A percentile compares a stretch with the other conserved stretches of the same genome.
These are phyloP conservation scores for Entophlyctis helioformis DNA, from an alignment of 192 early-diverging fungal species.

Conservation along the genomic window DNA sequence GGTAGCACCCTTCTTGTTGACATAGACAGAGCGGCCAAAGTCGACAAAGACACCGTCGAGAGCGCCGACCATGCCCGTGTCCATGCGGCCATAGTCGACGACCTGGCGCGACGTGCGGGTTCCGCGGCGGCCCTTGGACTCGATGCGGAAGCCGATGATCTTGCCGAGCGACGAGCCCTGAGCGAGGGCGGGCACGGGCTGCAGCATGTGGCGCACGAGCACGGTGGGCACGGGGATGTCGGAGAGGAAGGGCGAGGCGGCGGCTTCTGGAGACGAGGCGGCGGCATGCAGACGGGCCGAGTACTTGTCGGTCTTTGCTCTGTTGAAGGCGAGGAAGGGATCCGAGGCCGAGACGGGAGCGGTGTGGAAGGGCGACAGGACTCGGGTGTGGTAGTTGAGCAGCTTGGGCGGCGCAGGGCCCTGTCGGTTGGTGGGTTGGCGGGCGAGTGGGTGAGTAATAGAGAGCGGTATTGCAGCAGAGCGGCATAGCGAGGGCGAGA, in stretches of 20 bases:
- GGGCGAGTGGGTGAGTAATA: too few species aligned
- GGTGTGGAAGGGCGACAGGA: too few species aligned
- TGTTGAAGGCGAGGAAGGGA: too few species aligned
- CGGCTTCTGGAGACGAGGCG: too few species aligned
- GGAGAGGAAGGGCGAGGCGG: slow-evolving; percentile 1
- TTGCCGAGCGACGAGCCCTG: slow-evolving; percentile 11
- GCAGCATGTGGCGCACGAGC: slow-evolving; percentile 15
- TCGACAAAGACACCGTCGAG: slow-evolving; percentile 15
- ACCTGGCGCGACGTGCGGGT: slow-evolving; percentile 16
- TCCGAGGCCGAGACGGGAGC: too few species aligned
- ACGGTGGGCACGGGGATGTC: slow-evolving; percentile 27
- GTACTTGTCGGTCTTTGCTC: too few species aligned
- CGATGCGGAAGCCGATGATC: slow-evolving; percentile 28
- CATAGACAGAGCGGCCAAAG: slow-evolving; percentile 24
- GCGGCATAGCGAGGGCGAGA: too few species aligned
- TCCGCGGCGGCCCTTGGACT: slow-evolving; percentile 27
- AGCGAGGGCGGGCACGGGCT: slow-evolving; percentile 8
- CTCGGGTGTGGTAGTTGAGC: too few species aligned
- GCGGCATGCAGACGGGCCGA: too few species aligned
- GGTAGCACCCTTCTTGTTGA: slow-evolving; percentile 34
- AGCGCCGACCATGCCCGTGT: slow-evolving; percentile 10
- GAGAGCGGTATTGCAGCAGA: too few species aligned
- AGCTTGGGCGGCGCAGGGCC: too few species aligned
- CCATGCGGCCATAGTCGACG: slow-evolving; percentile 25
- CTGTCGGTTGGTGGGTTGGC: too few species aligned